These are phyloP conservation scores for Aegilops speltoides DNA, from an alignment of 176 grass and related monocot species.

Conservation along the genomic window DNA sequence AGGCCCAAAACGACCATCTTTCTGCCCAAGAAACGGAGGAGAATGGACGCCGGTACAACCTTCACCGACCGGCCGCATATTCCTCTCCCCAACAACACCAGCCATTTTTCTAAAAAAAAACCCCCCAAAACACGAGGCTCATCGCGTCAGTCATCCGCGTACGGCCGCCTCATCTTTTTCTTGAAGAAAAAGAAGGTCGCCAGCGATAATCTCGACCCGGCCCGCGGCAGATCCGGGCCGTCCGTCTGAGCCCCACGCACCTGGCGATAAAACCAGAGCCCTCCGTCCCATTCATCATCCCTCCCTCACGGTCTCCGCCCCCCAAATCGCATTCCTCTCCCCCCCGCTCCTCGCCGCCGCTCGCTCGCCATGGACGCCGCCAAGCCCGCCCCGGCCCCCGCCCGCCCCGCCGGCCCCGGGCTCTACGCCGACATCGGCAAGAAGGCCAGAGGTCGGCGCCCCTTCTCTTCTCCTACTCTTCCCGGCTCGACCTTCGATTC, in stretches of 20 bases:
- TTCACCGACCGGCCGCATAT: too few species aligned
- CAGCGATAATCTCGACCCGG: not conserved
- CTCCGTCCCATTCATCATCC: not conserved
- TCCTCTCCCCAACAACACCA: too few species aligned
- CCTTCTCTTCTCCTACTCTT: not conserved
- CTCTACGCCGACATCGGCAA: constrained; percentile 67
- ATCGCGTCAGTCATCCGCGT: not conserved
- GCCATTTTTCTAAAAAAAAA: too few species aligned
- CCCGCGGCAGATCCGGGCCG: not conserved
- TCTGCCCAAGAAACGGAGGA: too few species aligned
- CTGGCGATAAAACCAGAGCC: constrained; percentile 24
- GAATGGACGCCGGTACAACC: too few species aligned
- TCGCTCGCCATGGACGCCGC: constrained; percentile 15
- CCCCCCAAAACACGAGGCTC: too few species aligned
- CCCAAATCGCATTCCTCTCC: constrained; percentile 7
- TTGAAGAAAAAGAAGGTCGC: constrained; percentile 29
- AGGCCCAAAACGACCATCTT: too few species aligned
- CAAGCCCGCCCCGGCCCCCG: not conserved
- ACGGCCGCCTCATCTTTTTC: constrained; percentile 33
- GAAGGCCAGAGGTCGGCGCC: constrained; percentile 48
- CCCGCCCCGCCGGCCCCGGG: constrained; percentile 34
- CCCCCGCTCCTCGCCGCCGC: not conserved
- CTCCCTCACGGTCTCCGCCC: not conserved
- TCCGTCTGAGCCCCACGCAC: not conserved
- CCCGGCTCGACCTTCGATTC: not conserved